These are phyloP conservation scores for Moringa oleifera DNA, from an alignment of 345 rosid genomes.

Conservation along the genomic window DNA sequence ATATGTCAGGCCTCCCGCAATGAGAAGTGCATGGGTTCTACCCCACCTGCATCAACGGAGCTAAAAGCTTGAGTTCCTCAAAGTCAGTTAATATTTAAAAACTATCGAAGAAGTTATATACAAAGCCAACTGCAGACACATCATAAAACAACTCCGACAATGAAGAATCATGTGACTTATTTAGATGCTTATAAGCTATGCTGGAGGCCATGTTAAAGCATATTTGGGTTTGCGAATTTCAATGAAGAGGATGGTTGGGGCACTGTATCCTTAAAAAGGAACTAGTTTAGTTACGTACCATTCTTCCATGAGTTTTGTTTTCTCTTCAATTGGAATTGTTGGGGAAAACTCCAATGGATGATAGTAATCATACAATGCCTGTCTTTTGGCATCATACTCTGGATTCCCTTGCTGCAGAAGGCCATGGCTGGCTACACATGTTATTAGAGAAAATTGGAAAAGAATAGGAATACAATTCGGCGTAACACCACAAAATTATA, in stretches of 20 bases:
- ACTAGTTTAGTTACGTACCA: constrained; percentile 39
- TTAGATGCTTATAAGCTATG: constrained; percentile 2
- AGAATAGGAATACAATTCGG: constrained; percentile 3
- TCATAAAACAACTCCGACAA: too few species aligned
- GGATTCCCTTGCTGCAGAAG: constrained; percentile 74
- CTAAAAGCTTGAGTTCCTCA: neutral
- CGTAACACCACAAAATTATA: neutral
- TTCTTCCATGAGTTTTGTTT: constrained; percentile 92
- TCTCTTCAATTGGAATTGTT: constrained; percentile 58
- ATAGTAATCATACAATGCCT: constrained; percentile 57
- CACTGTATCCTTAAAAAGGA: neutral
- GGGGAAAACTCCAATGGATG: constrained; percentile 80
- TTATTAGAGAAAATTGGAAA: constrained; percentile 9
- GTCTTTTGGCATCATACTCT: constrained; percentile 69
- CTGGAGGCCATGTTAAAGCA: neutral
- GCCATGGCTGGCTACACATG: constrained; percentile 66
- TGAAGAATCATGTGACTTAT: neutral
- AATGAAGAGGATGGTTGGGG: neutral
- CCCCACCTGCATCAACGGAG: constrained; percentile 60
- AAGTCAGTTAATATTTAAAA: neutral
- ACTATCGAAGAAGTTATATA: neutral
- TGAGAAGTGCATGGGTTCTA: constrained; percentile 73
- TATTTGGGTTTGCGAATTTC: neutral
- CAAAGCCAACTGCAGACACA: neutral
- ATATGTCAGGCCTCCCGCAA: constrained; percentile 83